Base-by-base conservation (phyloP, 1,284 basidiomycete species). In the Gomphus sp. region DNA sequence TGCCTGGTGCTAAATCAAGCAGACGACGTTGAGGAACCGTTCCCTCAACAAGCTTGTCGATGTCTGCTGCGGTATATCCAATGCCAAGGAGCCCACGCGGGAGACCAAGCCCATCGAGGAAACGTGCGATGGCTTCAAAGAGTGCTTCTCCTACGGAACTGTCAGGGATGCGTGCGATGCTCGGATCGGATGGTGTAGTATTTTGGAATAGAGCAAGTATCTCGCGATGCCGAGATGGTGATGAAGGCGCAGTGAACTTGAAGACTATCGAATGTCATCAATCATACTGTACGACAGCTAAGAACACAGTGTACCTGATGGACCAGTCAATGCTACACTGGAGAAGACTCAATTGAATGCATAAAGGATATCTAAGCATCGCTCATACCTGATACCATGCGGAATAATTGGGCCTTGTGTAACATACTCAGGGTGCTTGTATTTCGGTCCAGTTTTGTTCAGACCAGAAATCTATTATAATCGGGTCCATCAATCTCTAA, bases 371-470 rank as follows among this genome's bases (percentile, higher is more conserved):
- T 12, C 5, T 22, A 22, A 10, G 7, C 45, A 50, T 61, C 39
- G 28, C 60, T 68, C 73, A 50, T 70, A 85, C 85, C 82, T 89
- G 67, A 94, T 76, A 59, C 93, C 93, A 69, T 98, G 92, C 12
- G 95, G 95, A 59, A 98, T 93, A 63, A 98, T 93, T 8, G 94
- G 93, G 59, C 86, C 80, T 64, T 89, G 83, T 16, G 86, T 84
- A 45, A 79, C 74, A 72, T 94, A 94, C 58, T 90, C 91, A 50
- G 91, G 81, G 71, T 97, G 93, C 69, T 89, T 82, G 71, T 88
- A 93, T 70, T 90, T 89, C 3, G 92, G 89, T 0, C 93, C 89
- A 64, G 86, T 87, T 76, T 98, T 98, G 78, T 98, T 98, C 67
- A 98, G 74, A 1, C 95, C 94, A 18, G 93, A 95, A 63, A 97